Base-by-base conservation (phyloP, 2,329 filamentous ascomycete genomes). In the Ophiostoma piceae region DNA sequence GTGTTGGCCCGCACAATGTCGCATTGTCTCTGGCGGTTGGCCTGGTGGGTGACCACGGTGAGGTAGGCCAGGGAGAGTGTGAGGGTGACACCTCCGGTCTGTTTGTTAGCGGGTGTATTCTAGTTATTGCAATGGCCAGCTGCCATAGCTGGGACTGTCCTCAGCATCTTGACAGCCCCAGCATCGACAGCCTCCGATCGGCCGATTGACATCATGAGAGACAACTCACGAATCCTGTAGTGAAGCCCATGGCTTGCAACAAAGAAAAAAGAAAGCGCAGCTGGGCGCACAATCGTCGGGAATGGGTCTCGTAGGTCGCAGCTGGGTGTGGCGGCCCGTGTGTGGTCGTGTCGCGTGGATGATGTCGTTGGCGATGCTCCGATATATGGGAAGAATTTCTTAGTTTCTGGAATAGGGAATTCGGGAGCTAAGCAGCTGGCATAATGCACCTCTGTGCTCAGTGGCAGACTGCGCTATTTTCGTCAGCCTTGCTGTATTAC, bases 61-160 rank as follows among this genome's bases (percentile, higher is more conserved):
- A 94, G 83, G 79, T 92, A 94, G 75, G 91, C 86, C 71, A 91
- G 77, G 62, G 88, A 88, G 71, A 92, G 86, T 67, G 91, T 93
- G 72, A 94, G 82, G 73, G 91, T 90, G 70, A 92, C 86, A 74
- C 91, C 91, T 76, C 90, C 89, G 73, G 90, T 87, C 90, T 94
- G 67, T 6, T 19, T 9, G 22, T 43, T 22, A 32, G 68, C 37
- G 29, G 32, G 47, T n/a, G 43, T 14, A 37, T 11, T 29, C 14
- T 11, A n/a, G 43, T 14, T n/a, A 9, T n/a, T 11, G 29, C 35
- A 47, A 12, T 26, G 6, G 16, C n/a, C 8, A 8, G 51, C 51
- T 57, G 51, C 9, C 22, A 7, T 26, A 19, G 26, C 7, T 47
- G 8, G n/a, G 39, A 14, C 39, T 14, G 39, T 41, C 39, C 39